Conservation (phyloP, 306 rosid species). For the Luffa aegyptiaca region DNA sequence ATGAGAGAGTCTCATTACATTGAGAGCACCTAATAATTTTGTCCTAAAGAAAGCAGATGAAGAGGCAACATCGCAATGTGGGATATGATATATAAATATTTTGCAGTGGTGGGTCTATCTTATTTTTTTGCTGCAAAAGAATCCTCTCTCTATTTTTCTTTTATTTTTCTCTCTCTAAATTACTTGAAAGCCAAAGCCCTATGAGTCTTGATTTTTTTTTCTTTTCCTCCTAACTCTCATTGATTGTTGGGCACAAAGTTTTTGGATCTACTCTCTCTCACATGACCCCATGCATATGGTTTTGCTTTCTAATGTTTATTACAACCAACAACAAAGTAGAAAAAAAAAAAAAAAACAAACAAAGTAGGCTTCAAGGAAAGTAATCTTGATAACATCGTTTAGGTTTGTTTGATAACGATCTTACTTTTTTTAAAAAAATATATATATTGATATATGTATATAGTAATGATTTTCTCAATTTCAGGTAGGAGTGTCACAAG, state of each 20-base stretch:
- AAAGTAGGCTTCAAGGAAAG: not conserved
- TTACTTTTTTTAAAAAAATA: not conserved
- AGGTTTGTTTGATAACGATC: not conserved
- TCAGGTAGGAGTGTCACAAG: too few relatives aligned
- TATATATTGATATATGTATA: not conserved
- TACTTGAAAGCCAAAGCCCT: too few relatives aligned
- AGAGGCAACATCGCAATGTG: conserved; percentile 1
- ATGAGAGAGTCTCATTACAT: too few relatives aligned
- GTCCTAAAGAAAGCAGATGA: not conserved
- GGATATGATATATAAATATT: not conserved
- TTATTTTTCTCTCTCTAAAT: too few relatives aligned
- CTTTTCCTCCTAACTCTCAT: not conserved
- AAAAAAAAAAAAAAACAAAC: too few relatives aligned
- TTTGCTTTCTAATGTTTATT: not conserved
- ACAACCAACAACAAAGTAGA: not conserved
- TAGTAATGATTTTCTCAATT: not conserved
- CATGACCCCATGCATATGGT: conserved; percentile 15
- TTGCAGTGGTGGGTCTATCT: conserved; percentile 6
- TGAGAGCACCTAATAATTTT: too few relatives aligned
- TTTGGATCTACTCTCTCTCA: conserved; percentile 16
- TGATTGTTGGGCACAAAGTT: conserved; percentile 21
- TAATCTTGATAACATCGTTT: not conserved
- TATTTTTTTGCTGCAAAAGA: not conserved
- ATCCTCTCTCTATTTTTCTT: not conserved
- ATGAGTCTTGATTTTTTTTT: not conserved